Evolutionary conservation across 805 yeast species (phyloP).

Genomic region (Priceomyces melissophilus): DNA sequence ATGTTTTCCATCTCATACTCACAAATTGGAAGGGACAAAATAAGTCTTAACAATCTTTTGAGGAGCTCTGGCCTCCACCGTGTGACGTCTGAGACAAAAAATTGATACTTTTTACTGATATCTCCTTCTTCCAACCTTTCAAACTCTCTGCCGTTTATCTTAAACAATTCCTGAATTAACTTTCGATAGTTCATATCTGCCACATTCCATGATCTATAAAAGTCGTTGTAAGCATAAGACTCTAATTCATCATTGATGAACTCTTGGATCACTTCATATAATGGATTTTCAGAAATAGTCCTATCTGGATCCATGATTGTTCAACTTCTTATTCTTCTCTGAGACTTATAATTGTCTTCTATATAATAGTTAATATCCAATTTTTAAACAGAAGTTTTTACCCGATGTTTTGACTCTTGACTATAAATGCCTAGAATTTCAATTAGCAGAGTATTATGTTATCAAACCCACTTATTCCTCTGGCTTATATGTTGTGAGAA

Average conservation of each 20-base stretch:
- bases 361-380: too few species aligned
- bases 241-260: slow-evolving; percentile 1
- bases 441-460: too few species aligned
- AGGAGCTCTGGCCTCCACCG: not conserved
- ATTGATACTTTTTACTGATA: not conserved
- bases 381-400: too few species aligned
- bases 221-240: not conserved
- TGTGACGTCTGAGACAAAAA: not conserved
- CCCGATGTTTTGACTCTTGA: too few species aligned
- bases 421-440: too few species aligned
- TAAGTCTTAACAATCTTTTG: not conserved
- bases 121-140: too few species aligned
- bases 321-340: too few species aligned
- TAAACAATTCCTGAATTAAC: slow-evolving; percentile 1
- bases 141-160: not conserved
- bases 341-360: too few species aligned
- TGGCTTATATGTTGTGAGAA: too few species aligned
- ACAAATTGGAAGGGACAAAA: slow-evolving; percentile 3
- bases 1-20: slow-evolving; percentile 1
- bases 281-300: not conserved
- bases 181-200: not conserved
- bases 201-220: not conserved
- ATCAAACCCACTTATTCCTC: too few species aligned
- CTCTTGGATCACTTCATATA: not conserved
- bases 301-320: too few species aligned